Evolutionary conservation across 2,329 filamentous ascomycete species (phyloP).

Genomic region (Fusarium sororula): DNA sequence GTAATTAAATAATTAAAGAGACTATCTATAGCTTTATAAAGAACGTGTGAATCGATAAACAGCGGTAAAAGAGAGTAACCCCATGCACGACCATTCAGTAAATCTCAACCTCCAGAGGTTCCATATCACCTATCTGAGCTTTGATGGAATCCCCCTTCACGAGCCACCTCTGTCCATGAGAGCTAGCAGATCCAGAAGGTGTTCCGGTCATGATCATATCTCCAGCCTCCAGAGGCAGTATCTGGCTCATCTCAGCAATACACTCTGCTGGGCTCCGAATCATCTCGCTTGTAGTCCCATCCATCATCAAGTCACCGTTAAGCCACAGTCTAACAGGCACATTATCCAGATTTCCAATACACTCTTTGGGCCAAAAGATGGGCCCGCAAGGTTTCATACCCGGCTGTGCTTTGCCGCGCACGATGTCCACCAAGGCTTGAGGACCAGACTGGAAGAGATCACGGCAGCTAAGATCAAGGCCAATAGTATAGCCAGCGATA

Average conservation of each 20-base stretch:
- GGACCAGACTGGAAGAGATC: background rate
- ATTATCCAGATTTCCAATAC: background rate
- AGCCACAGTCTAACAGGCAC: background rate
- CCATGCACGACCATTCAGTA: background rate
- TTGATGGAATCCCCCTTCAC: background rate
- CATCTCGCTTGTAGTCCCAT: background rate
- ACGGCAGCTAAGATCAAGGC: background rate
- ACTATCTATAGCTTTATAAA: accelerated
- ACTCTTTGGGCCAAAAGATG: background rate
- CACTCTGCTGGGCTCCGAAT: background rate
- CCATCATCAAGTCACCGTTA: background rate
- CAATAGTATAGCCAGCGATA: background rate
- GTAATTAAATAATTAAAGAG: too few species aligned
- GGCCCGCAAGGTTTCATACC: background rate
- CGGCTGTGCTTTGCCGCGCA: background rate
- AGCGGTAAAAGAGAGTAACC: too few species aligned
- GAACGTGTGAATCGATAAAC: too few species aligned
- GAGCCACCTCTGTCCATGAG: background rate
- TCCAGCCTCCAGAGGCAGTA: background rate
- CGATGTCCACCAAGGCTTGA: background rate
- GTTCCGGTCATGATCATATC: background rate
- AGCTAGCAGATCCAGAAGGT: background rate
- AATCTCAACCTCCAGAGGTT: background rate
- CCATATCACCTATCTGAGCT: background rate
- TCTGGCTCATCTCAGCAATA: background rate